Base-by-base conservation (phyloP, 2,329 filamentous ascomycete species). In the Aspergillus carbonarius region DNA sequence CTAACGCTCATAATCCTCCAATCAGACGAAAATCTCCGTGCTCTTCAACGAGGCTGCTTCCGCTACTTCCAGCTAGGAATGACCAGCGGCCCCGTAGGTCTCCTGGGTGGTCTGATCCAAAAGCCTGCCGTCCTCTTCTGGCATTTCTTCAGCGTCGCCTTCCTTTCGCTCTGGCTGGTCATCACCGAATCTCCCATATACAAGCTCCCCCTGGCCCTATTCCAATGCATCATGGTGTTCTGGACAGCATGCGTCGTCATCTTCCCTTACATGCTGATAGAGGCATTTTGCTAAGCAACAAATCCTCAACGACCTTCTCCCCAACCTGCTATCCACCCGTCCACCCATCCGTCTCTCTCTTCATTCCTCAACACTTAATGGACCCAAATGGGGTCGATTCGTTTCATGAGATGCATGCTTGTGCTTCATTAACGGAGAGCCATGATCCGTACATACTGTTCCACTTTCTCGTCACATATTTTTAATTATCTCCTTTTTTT, bases 81-180 rank as follows among this genome's bases (percentile, higher is more conserved):
- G 49, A 84, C 92, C 20, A 86, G 90, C 62, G 92, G 90, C 34
- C 95, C 95, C 2, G 87, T 89, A 47, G 90, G 90, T 30, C 80
- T 99, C 60, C 82, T 99, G 8, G 91, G 86, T 0, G 95, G 92
- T 13, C 83, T 98, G 58, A 88, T 96, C 64, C 84, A 88, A 51
- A 84, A 87, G 55, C 95, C 95, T 0, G 75, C 87, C 53, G 83
- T 92, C 39, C 85, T 99, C 39, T 88, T 95, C 67, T 90, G 89
- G 73, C 95, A 99, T 77, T 99, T 99, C 80, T 99, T 97, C 78
- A 85, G 88, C 27, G 95, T 99, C 32, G 95, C 95, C 2, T 87
- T 98, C 66, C 84, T 96, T 64, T 87, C 89, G 25, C 92, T 98
- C 64, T 96, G 90, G 89, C 76, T 88, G 44, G 76, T 87, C 63